Percentiles rank a stretch among this genome's conserved stretches.
Conservation (phyloP, 2,329 filamentous ascomycete genomes). For the Pseudogymnoascus sp. region DNA sequence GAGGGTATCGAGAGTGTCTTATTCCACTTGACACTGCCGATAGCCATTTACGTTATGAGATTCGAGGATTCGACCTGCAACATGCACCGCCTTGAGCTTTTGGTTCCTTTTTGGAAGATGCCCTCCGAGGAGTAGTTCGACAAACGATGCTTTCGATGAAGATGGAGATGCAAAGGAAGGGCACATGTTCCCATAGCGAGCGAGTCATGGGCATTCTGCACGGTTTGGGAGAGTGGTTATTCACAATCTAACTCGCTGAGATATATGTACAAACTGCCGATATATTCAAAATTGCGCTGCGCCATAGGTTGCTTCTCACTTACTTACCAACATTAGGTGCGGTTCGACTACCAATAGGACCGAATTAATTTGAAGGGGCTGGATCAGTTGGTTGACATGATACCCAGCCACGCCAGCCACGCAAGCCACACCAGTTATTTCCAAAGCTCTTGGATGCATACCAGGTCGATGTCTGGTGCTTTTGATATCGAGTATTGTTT, state of each 20-base stretch:
- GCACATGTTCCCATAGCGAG: not conserved
- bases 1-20: conserved; percentile 60
- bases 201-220: not conserved
- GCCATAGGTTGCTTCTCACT: not conserved
- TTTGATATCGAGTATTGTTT: not conserved
- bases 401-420: not conserved
- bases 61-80: conserved; percentile 50
- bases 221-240: not conserved
- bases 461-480: not conserved
- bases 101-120: not conserved
- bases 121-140: not conserved
- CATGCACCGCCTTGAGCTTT: not conserved
- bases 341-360: not conserved
- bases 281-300: not conserved
- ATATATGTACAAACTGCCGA: not conserved
- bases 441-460: not conserved
- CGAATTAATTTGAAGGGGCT: not conserved
- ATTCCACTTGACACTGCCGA: conserved; percentile 86
- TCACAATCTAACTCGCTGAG: not conserved
- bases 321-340: not conserved
- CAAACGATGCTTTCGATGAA: not conserved
- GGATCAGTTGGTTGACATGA: not conserved
- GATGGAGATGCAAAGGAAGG: not conserved
- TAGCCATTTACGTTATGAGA: conserved; percentile 79
- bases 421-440: not conserved